These are phyloP conservation scores for Eucalyptus cladocalyx DNA, from an alignment of 345 rosid genomes.

Conservation along the genomic window DNA sequence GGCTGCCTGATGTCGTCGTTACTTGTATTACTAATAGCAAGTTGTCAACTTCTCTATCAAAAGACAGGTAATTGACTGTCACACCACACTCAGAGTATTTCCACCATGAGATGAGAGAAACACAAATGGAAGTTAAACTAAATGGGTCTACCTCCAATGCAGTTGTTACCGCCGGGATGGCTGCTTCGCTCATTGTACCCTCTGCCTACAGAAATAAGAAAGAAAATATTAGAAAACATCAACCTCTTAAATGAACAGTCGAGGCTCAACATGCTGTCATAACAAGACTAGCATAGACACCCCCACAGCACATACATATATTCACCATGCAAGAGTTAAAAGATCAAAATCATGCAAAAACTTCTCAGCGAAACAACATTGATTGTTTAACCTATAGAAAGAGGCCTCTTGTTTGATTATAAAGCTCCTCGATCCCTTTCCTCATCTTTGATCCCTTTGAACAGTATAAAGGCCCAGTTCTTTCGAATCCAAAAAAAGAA, in stretches of 20 bases:
- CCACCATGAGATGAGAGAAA: not conserved
- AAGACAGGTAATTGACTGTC: not conserved
- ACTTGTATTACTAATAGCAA: not conserved
- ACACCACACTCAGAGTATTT: not conserved
- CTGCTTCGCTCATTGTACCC: slow-evolving; percentile 57
- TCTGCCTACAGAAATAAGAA: slow-evolving; percentile 44
- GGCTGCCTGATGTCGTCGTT: not conserved
- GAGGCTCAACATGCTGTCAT: not conserved
- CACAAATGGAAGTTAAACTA: not conserved
- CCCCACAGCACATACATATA: not conserved
- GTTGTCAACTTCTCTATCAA: not conserved
- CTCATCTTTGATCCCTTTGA: not conserved
- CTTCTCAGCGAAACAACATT: not conserved
- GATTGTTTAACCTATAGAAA: not conserved
- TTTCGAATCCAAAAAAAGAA: not conserved
- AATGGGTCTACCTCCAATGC: slow-evolving; percentile 46
- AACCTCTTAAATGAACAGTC: not conserved
- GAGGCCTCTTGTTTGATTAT: not conserved
- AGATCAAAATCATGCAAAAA: not conserved
- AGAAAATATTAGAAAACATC: not conserved
- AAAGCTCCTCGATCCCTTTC: not conserved
- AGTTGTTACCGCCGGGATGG: slow-evolving; percentile 38
- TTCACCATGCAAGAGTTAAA: not conserved
- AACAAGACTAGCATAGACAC: not conserved
- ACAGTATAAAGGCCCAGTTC: not conserved